Conservation (phyloP, 2,329 filamentous ascomycete species). For the Trichoderma sp. region DNA sequence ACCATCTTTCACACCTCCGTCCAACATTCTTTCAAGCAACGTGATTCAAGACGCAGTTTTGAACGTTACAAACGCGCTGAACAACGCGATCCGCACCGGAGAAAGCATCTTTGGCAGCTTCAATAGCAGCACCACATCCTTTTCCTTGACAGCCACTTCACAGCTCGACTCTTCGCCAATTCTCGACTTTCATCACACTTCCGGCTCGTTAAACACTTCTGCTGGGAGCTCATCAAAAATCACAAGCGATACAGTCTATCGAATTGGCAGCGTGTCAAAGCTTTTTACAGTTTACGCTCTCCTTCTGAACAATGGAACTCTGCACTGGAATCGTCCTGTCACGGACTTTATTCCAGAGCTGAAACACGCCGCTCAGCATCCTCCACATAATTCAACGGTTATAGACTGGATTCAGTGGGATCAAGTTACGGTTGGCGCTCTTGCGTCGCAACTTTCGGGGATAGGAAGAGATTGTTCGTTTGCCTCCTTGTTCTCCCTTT, state of each 20-base stretch:
- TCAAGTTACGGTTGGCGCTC: constrained; percentile 26
- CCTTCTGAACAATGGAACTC: constrained; percentile 32
- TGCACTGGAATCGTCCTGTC: constrained; percentile 35
- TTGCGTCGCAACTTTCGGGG: constrained; percentile 24
- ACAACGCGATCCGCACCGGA: constrained; percentile 14
- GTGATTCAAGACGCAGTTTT: neutral
- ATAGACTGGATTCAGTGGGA: constrained; percentile 26
- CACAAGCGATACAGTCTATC: constrained; percentile 33
- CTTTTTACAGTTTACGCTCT: constrained; percentile 37
- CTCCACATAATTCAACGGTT: neutral
- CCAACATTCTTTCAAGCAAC: neutral
- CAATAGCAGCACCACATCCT: constrained; percentile 25
- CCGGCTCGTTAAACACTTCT: constrained; percentile 27
- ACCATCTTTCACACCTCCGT: constrained; percentile 13
- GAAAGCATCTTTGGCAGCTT: constrained; percentile 21
- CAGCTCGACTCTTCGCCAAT: constrained; percentile 13
- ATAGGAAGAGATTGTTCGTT: constrained; percentile 26
- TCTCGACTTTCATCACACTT: constrained; percentile 29
- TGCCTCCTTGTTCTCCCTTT: neutral
- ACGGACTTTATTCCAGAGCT: constrained; percentile 37
- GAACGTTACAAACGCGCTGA: constrained; percentile 8
- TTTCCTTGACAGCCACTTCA: constrained; percentile 28
- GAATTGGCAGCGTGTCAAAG: constrained; percentile 39
- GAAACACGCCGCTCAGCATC: constrained; percentile 1
- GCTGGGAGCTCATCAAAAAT: constrained; percentile 27